A percentile compares a stretch with the other conserved stretches of the same genome.
phyloP scores from a whole-genome alignment of 805 yeast species.

The Barnettozyma wickerhamii region DNA sequence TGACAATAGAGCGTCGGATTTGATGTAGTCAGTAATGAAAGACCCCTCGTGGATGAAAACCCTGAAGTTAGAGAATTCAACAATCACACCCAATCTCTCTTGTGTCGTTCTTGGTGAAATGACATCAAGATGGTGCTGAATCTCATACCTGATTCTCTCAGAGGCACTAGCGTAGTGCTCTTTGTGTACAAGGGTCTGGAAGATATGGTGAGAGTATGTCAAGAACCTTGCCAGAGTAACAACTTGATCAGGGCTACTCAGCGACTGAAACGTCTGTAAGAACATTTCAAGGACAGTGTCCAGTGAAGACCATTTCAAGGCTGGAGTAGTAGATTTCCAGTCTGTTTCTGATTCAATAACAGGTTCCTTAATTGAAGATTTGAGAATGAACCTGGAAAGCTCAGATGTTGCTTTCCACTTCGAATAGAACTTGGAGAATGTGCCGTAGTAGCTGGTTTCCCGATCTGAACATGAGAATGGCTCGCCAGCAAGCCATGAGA shows the following conservation, averaged over 20 bases:
- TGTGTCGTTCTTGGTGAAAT: slow-evolving; percentile 4
- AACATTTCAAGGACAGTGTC: slow-evolving; percentile 10
- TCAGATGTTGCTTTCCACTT: slow-evolving; percentile 6
- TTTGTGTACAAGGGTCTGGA: slow-evolving; percentile 12
- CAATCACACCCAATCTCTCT: background rate
- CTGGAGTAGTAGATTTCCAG: background rate
- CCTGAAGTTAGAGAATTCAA: background rate
- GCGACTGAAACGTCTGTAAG: background rate
- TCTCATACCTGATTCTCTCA: slow-evolving; percentile 17
- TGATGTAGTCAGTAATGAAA: slow-evolving; percentile 16
- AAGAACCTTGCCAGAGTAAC: slow-evolving; percentile 5
- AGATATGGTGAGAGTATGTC: slow-evolving; percentile 11
- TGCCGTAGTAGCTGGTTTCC: background rate
- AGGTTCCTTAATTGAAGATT: background rate
- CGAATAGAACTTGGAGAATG: slow-evolving; percentile 10
- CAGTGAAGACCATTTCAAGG: background rate
- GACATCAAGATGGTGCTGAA: slow-evolving; percentile 13
- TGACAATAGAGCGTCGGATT: background rate
- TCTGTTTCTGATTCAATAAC: background rate
- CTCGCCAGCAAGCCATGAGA: slow-evolving; percentile 41
- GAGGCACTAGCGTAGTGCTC: slow-evolving; percentile 11
- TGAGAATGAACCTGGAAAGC: slow-evolving; percentile 10
- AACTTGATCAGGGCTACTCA: slow-evolving; percentile 1
- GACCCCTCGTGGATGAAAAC: slow-evolving; percentile 13
- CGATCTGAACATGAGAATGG: background rate